Percentiles rank a stretch among this genome's conserved stretches.
Conservation (phyloP, 164 flowering plant genomes). For the Houttuynia cordata region DNA sequence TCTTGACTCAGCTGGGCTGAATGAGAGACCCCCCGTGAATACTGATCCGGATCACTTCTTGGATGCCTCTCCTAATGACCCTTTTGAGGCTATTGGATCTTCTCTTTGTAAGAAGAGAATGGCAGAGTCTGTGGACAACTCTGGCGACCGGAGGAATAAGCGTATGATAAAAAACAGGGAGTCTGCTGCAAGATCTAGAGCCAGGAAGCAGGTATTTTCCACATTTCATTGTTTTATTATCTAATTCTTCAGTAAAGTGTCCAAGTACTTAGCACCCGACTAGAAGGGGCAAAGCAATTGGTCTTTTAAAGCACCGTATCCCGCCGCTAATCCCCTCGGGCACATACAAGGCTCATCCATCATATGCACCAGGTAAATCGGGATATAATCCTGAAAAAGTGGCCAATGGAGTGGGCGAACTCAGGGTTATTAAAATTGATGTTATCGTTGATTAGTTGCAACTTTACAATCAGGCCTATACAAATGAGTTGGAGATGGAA, state of each 20-base stretch:
- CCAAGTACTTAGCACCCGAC: no score
- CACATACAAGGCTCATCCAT: no score
- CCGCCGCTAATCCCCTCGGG: no score
- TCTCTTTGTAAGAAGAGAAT: slow-evolving; percentile 23
- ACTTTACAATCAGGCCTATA: slow-evolving; percentile 44
- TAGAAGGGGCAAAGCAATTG: no score
- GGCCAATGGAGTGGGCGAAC: no score
- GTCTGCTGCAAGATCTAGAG: slow-evolving; percentile 68
- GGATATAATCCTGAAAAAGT: no score
- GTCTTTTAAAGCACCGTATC: no score
- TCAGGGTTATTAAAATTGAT: neutral
- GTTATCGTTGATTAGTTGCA: neutral
- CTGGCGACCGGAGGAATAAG: slow-evolving; percentile 32
- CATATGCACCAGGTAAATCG: no score
- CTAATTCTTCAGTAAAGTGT: no score
- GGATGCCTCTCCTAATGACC: neutral
- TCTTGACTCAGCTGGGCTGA: slow-evolving; percentile 5
- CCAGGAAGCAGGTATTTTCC: slow-evolving; percentile 44
- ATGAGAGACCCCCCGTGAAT: neutral
- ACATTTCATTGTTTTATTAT: neutral
- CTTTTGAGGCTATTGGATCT: slow-evolving; percentile 18
- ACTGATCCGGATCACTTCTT: neutral
- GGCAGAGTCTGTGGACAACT: slow-evolving; percentile 12
- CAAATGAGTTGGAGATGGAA: slow-evolving; percentile 48
- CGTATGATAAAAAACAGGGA: slow-evolving; percentile 72